A percentile compares a stretch with the other conserved stretches of the same genome.
phyloP scores from a whole-genome alignment of 352 stramenopile genomes.

The Phytophthora hibernalis region DNA sequence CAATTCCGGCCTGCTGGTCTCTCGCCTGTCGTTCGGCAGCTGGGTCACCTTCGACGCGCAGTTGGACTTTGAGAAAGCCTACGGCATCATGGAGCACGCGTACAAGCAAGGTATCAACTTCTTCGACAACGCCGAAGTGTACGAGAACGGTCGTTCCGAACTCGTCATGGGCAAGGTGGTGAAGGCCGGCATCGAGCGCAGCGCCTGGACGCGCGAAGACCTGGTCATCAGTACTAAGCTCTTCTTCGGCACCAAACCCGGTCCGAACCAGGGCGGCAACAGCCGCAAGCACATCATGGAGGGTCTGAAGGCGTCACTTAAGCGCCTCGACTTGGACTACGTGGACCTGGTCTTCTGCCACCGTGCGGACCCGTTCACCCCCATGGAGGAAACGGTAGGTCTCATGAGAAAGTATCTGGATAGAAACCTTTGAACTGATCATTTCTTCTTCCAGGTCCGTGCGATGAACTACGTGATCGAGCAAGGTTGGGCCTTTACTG shows the following conservation, averaged over 20 bases:
- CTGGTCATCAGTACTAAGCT: slow-evolving; percentile 79
- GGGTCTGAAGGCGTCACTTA: slow-evolving; percentile 63
- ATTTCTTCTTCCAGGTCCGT: slow-evolving; percentile 23
- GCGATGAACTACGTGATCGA: slow-evolving; percentile 71
- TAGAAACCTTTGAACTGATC: slow-evolving; percentile 8
- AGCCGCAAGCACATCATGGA: slow-evolving; percentile 72
- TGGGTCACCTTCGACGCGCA: slow-evolving; percentile 62
- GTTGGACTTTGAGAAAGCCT: slow-evolving; percentile 61
- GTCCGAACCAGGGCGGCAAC: slow-evolving; percentile 47
- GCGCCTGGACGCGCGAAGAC: slow-evolving; percentile 57
- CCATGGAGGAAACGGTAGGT: slow-evolving; percentile 75
- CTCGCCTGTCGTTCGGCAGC: slow-evolving; percentile 54
- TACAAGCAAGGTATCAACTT: slow-evolving; percentile 78
- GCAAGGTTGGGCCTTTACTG: slow-evolving; percentile 58
- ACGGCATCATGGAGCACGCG: slow-evolving; percentile 61
- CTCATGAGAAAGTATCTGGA: neutral
- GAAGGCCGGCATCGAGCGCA: slow-evolving; percentile 56
- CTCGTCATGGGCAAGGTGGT: slow-evolving; percentile 68
- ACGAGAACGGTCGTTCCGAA: slow-evolving; percentile 55
- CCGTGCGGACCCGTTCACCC: slow-evolving; percentile 61
- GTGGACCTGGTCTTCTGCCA: slow-evolving; percentile 80
- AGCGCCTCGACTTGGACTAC: slow-evolving; percentile 62
- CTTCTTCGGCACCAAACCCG: slow-evolving; percentile 53
- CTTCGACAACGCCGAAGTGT: slow-evolving; percentile 72
- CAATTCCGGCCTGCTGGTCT: slow-evolving; percentile 57